phyloP scores from a whole-genome alignment of 73 alveolate species.

The Paramecium sonneborni region DNA sequence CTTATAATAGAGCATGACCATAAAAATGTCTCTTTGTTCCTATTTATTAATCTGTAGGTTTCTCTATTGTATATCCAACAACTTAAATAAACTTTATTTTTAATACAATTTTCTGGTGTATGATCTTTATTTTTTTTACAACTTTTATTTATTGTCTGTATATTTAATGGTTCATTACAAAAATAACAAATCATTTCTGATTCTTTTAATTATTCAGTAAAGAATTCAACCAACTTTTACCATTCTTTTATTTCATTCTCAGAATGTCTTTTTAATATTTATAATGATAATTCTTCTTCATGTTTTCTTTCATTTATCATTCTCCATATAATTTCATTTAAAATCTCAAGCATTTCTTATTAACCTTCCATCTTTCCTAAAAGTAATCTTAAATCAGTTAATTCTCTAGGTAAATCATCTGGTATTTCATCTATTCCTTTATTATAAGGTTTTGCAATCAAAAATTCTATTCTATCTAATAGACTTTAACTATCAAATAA shows the following conservation, averaged over 20 bases:
- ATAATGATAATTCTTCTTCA: slow-evolving; percentile 47
- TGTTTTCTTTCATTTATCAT: slow-evolving; percentile 54
- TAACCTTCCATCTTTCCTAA: slow-evolving; percentile 46
- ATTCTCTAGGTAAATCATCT: slow-evolving; percentile 67
- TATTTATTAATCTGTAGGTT: slow-evolving; percentile 42
- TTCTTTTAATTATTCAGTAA: slow-evolving; percentile 58
- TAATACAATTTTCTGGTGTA: not conserved
- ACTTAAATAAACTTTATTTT: not conserved
- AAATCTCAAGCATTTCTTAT: slow-evolving; percentile 21
- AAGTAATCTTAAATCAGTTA: slow-evolving; percentile 53
- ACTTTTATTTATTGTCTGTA: slow-evolving; percentile 44
- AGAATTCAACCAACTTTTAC: slow-evolving; percentile 58
- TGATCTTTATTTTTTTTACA: slow-evolving; percentile 30
- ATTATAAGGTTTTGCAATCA: slow-evolving; percentile 63
- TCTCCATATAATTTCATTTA: slow-evolving; percentile 61
- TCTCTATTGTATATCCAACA: slow-evolving; percentile 56
- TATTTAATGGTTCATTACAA: slow-evolving; percentile 38
- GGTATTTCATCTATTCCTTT: slow-evolving; percentile 44
- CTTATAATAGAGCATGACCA: slow-evolving; percentile 12
- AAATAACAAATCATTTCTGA: slow-evolving; percentile 49
- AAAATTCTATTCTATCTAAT: slow-evolving; percentile 56
- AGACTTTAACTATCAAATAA: not conserved
- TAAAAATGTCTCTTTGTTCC: slow-evolving; percentile 63
- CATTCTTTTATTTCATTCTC: slow-evolving; percentile 64
- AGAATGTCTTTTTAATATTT: slow-evolving; percentile 11